Evolutionary conservation across 768 basidiomycete species (phyloP).

Genomic region (Leccinum sublutescens): DNA sequence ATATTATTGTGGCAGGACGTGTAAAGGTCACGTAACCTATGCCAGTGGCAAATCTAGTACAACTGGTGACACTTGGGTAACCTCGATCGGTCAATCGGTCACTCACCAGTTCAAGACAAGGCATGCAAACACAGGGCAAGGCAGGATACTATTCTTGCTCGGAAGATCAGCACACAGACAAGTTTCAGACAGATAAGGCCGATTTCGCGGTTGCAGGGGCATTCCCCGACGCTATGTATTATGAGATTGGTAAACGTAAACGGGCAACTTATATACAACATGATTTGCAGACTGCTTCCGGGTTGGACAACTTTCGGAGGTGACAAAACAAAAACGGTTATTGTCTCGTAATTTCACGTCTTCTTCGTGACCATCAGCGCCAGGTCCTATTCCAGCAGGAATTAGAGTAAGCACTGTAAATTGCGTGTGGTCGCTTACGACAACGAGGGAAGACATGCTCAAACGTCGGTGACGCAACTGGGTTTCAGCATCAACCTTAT

Average conservation of each 20-base stretch:
- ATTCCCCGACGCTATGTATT: not conserved
- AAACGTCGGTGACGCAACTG: slow-evolving; percentile 10
- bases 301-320: not conserved
- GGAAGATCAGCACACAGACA: too few relatives aligned
- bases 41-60: too few relatives aligned
- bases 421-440: slow-evolving; percentile 16
- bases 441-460: slow-evolving; percentile 20
- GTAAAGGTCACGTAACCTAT: too few relatives aligned
- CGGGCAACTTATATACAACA: not conserved
- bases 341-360: not conserved
- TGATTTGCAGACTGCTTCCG: too few relatives aligned
- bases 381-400: slow-evolving; percentile 21
- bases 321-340: not conserved
- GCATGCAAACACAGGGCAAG: too few relatives aligned
- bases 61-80: too few relatives aligned
- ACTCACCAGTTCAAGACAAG: too few relatives aligned
- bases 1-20: too few relatives aligned
- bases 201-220: too few relatives aligned
- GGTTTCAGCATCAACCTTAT: not conserved
- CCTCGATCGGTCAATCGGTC: too few relatives aligned
- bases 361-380: slow-evolving; percentile 17
- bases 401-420: slow-evolving; percentile 1
- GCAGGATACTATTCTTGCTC: too few relatives aligned
- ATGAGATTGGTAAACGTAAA: not conserved
- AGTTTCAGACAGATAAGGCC: too few relatives aligned